phyloP scores from a whole-genome alignment of 768 basidiomycete genomes.

The Clitopilus passeckerianus region DNA sequence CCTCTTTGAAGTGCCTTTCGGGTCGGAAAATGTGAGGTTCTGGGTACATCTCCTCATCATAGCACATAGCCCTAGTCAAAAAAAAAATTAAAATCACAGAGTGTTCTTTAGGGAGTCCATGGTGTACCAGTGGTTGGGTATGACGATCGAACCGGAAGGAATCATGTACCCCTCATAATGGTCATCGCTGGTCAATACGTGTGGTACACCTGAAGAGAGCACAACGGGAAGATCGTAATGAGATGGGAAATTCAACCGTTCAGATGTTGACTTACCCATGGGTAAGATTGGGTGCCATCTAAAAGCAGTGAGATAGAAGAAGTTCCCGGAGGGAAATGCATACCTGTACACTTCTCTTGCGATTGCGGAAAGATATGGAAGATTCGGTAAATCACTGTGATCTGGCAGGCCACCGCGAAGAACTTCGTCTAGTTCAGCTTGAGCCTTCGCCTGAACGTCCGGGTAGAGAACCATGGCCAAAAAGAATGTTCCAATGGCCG shows the following conservation, averaged over 20 bases:
- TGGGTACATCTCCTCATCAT: conserved; percentile 25
- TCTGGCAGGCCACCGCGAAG: neutral
- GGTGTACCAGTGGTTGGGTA: conserved; percentile 22
- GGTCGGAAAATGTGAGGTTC: conserved; percentile 28
- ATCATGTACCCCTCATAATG: conserved; percentile 27
- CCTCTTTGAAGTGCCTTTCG: conserved; percentile 29
- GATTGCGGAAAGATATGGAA: neutral
- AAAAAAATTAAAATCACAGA: neutral
- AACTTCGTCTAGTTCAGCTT: neutral
- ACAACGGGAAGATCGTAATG: neutral
- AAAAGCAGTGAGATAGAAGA: neutral
- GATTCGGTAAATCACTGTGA: neutral
- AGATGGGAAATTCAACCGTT: neutral
- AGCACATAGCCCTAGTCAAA: conserved; percentile 26
- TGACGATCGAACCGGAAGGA: conserved; percentile 22
- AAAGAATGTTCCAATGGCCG: neutral
- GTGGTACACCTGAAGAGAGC: conserved; percentile 19
- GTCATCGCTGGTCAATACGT: conserved; percentile 21
- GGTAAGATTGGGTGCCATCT: conserved; percentile 1
- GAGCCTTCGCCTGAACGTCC: neutral
- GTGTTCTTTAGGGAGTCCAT: neutral
- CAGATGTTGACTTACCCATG: neutral
- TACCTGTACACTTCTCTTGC: conserved; percentile 5
- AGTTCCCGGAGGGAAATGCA: neutral
- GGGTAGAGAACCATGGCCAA: neutral